Conservation (phyloP, 202 grass and related monocot species). For the Panicum hallii region DNA sequence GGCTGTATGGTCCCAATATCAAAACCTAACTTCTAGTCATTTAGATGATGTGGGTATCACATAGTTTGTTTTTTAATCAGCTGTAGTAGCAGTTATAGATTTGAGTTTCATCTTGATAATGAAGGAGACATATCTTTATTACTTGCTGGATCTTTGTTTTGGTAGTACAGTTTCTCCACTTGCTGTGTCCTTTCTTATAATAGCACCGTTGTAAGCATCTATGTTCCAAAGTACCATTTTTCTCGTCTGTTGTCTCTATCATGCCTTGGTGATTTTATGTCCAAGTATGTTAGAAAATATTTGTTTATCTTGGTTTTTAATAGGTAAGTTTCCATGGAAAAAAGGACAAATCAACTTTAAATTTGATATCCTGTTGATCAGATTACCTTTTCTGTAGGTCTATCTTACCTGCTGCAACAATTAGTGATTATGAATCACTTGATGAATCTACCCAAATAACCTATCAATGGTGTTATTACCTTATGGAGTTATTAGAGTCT, state of each 20-base stretch:
- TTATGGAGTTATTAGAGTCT: not conserved
- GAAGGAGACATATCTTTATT: not conserved
- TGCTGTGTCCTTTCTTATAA: not conserved
- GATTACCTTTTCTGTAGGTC: not conserved
- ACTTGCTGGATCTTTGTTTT: conserved; percentile 16
- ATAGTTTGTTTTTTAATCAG: not conserved
- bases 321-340: conserved; percentile 1
- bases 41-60: not conserved
- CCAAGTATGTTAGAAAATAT: not conserved
- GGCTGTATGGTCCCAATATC: not conserved
- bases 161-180: not conserved
- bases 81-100: not conserved
- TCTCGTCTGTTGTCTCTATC: not conserved
- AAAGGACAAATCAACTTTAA: not conserved
- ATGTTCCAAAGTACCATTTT: not conserved
- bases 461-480: not conserved
- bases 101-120: not conserved
- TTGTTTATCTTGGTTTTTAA: conserved; percentile 19
- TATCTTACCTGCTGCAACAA: conserved; percentile 16
- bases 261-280: not conserved
- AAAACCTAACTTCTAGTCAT: not conserved
- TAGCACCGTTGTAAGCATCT: not conserved
- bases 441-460: not conserved
- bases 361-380: conserved; percentile 23
- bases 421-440: not conserved